A percentile compares a stretch with the other conserved stretches of the same genome.
Conservation (phyloP, 306 rosid genomes). For the Carpinus viminea region DNA sequence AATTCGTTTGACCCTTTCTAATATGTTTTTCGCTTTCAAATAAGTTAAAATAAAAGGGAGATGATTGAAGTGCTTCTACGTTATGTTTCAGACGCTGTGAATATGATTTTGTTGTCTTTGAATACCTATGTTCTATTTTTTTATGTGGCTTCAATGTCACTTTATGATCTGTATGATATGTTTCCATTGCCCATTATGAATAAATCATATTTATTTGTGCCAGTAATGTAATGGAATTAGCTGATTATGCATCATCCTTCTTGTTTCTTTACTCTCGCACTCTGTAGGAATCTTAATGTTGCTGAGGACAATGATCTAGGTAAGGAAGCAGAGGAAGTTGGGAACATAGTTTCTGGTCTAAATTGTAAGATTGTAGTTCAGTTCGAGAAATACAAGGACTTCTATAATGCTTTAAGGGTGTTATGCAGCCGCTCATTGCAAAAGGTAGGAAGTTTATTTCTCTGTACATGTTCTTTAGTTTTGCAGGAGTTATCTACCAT, state of each 20-base stretch:
- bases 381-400: constrained; percentile 77
- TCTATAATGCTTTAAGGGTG: constrained; percentile 67
- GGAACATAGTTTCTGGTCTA: constrained; percentile 71
- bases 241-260: constrained; percentile 23
- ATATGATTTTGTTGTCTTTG: neutral
- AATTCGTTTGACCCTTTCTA: neutral
- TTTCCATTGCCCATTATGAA: constrained; percentile 16
- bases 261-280: constrained; percentile 30
- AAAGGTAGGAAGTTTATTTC: constrained; percentile 53
- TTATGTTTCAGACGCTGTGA: neutral
- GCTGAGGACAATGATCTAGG: constrained; percentile 76
- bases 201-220: neutral
- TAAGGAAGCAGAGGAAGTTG: constrained; percentile 66
- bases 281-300: constrained; percentile 80
- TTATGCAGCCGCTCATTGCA: constrained; percentile 82
- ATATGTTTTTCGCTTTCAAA: neutral
- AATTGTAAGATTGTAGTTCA: constrained; percentile 91
- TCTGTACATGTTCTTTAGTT: constrained; percentile 3
- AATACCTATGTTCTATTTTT: neutral
- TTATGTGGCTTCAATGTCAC: neutral
- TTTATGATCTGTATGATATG: neutral
- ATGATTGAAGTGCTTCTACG: neutral
- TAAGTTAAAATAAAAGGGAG: neutral
- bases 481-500: constrained; percentile 7
- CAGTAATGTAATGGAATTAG: constrained; percentile 12